These are phyloP conservation scores for Gossypium schwendimanii DNA, from an alignment of 441 rosid genomes.

Conservation along the genomic window DNA sequence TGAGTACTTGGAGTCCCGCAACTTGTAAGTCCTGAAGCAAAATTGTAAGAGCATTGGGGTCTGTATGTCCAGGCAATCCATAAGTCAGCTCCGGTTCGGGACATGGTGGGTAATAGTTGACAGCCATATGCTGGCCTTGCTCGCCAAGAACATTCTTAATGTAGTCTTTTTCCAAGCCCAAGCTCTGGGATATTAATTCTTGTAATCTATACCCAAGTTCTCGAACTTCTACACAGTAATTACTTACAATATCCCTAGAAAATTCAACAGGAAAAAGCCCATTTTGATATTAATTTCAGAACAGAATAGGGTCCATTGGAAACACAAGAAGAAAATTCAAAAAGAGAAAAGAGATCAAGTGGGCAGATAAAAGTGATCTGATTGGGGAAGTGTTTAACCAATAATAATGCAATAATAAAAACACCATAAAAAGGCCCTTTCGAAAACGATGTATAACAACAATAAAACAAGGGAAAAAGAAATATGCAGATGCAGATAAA, in stretches of 20 bases:
- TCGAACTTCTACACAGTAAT: conserved; percentile 44
- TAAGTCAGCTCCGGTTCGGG: conserved; percentile 66
- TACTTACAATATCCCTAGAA: conserved; percentile 43
- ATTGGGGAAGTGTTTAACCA: background rate
- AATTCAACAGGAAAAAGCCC: background rate
- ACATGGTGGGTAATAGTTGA: conserved; percentile 62
- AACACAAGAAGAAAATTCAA: background rate
- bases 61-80: conserved; percentile 63
- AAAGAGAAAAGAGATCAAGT: too few species aligned
- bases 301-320: background rate
- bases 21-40: conserved; percentile 51
- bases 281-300: background rate
- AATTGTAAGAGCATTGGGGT: conserved; percentile 62
- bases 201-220: conserved; percentile 37
- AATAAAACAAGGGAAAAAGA: background rate
- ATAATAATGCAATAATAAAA: background rate
- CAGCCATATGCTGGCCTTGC: conserved; percentile 74
- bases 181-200: conserved; percentile 59
- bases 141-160: conserved; percentile 43
- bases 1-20: conserved; percentile 57
- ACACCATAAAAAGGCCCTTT: background rate
- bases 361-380: background rate
- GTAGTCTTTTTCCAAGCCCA: conserved; percentile 45
- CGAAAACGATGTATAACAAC: background rate
- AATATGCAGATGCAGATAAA: background rate